Conservation (phyloP, 2,329 filamentous ascomycete species). For the Passalora sequoiae region DNA sequence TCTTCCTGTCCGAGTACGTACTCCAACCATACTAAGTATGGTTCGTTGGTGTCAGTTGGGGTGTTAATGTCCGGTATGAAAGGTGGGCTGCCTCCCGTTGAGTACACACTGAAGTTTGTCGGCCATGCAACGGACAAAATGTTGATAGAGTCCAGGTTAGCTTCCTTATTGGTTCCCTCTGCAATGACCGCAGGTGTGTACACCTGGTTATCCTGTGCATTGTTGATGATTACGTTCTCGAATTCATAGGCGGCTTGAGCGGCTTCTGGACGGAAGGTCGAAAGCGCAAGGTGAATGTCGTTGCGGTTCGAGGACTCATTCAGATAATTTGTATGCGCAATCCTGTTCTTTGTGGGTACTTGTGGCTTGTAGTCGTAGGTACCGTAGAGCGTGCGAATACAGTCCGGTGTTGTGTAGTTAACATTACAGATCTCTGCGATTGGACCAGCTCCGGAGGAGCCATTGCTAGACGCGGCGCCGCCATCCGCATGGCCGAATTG, state of each 20-base stretch:
- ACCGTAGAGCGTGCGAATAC: slow-evolving; percentile 51
- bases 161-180: slow-evolving; percentile 43
- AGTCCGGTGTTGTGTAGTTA: slow-evolving; percentile 52
- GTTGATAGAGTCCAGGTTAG: slow-evolving; percentile 61
- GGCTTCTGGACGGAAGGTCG: slow-evolving; percentile 49
- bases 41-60: slow-evolving; percentile 58
- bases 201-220: slow-evolving; percentile 47
- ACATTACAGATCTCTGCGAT: slow-evolving; percentile 43
- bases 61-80: slow-evolving; percentile 47
- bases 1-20: slow-evolving; percentile 52
- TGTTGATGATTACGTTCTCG: slow-evolving; percentile 53
- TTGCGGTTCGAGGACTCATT: slow-evolving; percentile 47
- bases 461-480: slow-evolving; percentile 1
- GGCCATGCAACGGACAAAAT: slow-evolving; percentile 53
- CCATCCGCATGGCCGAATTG: slow-evolving; percentile 8
- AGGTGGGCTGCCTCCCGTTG: slow-evolving; percentile 54
- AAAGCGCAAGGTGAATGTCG: slow-evolving; percentile 55
- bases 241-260: slow-evolving; percentile 50
- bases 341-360: slow-evolving; percentile 38
- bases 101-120: slow-evolving; percentile 54
- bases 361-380: slow-evolving; percentile 51
- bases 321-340: slow-evolving; percentile 47
- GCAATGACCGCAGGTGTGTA: slow-evolving; percentile 32
- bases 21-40: slow-evolving; percentile 53
- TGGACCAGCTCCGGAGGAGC: slow-evolving; percentile 6